These are phyloP conservation scores for Periconia macrospinosa DNA, from an alignment of 2,329 filamentous ascomycete genomes.

Conservation along the genomic window DNA sequence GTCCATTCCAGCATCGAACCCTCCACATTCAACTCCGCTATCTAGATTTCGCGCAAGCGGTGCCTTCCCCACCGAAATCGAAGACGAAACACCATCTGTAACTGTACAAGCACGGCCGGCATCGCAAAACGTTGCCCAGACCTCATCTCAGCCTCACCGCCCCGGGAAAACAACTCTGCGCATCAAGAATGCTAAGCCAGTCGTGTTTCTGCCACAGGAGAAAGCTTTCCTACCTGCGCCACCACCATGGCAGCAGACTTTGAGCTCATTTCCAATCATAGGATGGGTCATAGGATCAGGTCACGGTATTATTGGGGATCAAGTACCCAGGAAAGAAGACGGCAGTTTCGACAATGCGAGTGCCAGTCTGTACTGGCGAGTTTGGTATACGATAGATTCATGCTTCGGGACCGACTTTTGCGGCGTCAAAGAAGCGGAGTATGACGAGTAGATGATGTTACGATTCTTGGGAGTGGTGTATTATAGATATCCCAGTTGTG, in stretches of 20 bases:
- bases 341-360: slow-evolving; percentile 77
- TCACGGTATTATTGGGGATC: slow-evolving; percentile 69
- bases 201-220: slow-evolving; percentile 47
- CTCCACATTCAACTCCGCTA: slow-evolving; percentile 24
- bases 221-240: slow-evolving; percentile 50
- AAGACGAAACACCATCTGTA: slow-evolving; percentile 16
- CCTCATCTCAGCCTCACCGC: slow-evolving; percentile 23
- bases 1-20: slow-evolving; percentile 22
- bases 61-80: slow-evolving; percentile 25
- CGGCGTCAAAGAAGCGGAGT: slow-evolving; percentile 58
- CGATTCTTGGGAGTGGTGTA: not conserved
- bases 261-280: slow-evolving; percentile 55
- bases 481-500: slow-evolving; percentile 5
- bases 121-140: slow-evolving; percentile 11
- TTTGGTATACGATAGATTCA: slow-evolving; percentile 61
- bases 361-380: slow-evolving; percentile 62
- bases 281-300: slow-evolving; percentile 47
- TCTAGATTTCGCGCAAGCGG: slow-evolving; percentile 17
- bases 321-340: slow-evolving; percentile 71
- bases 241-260: slow-evolving; percentile 46
- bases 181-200: slow-evolving; percentile 41
- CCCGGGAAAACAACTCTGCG: slow-evolving; percentile 28
- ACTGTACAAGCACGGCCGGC: slow-evolving; percentile 21
- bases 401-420: slow-evolving; percentile 64
- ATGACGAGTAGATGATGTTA: slow-evolving; percentile 30